Evolutionary conservation across 164 flowering plant genomes (phyloP).

Genomic region (Vitis rupestris): DNA sequence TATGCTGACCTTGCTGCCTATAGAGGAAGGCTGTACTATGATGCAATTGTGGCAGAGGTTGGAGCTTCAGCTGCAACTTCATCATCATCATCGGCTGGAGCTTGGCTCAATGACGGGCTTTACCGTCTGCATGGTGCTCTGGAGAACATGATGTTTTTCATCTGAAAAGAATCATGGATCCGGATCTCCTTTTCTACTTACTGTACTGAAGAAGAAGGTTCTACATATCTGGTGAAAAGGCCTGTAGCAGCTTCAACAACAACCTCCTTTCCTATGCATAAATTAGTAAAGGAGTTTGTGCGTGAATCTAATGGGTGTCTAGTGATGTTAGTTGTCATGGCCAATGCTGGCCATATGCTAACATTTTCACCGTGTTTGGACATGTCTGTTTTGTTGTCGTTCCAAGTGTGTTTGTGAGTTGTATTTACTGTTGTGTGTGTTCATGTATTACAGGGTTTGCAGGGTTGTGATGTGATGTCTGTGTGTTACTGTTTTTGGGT

Average conservation of each 20-base stretch:
- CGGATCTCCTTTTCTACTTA: too few species aligned
- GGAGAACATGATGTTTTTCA: slow-evolving; percentile 53
- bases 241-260: too few species aligned
- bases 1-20: slow-evolving; percentile 80
- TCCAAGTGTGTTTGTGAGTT: too few species aligned
- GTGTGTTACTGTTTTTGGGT: too few species aligned
- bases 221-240: neutral
- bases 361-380: too few species aligned
- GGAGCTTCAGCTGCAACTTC: slow-evolving; percentile 17
- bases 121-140: slow-evolving; percentile 42
- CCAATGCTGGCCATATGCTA: too few species aligned
- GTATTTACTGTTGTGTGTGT: too few species aligned
- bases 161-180: slow-evolving; percentile 18
- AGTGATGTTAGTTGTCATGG: too few species aligned
- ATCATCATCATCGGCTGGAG: neutral
- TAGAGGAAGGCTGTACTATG: slow-evolving; percentile 63
- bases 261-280: neutral
- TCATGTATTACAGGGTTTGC: too few species aligned
- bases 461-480: too few species aligned
- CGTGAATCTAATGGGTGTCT: slow-evolving; percentile 32
- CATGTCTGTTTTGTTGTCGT: too few species aligned
- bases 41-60: slow-evolving; percentile 26
- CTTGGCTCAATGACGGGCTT: slow-evolving; percentile 18
- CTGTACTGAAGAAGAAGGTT: neutral
- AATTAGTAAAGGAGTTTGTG: slow-evolving; percentile 25